phyloP scores from a whole-genome alignment of 306 rosid species.

The Acacia crassicarpa region DNA sequence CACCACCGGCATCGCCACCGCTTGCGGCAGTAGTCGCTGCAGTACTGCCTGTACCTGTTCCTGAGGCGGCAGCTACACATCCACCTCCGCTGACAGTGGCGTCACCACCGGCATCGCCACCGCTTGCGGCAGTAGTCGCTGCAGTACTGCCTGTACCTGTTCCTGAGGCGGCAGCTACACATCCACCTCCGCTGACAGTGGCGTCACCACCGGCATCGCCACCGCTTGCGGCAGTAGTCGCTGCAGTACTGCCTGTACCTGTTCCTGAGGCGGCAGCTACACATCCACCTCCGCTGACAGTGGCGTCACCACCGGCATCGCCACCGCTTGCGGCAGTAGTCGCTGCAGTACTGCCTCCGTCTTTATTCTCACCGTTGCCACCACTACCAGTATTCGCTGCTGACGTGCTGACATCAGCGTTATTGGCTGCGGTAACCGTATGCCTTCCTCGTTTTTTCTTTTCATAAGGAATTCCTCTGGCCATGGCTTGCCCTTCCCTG shows the following conservation, averaged over 20 bases:
- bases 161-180: constrained; percentile 34
- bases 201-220: not conserved
- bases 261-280: constrained; percentile 36
- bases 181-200: constrained; percentile 12
- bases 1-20: not conserved
- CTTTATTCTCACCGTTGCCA: not conserved
- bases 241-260: constrained; percentile 13
- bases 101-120: not conserved
- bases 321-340: constrained; percentile 8
- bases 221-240: constrained; percentile 1
- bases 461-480: constrained; percentile 92
- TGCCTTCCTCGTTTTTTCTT: constrained; percentile 83
- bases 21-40: too few relatives aligned
- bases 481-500: constrained; percentile 85
- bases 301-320: not conserved
- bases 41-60: too few relatives aligned
- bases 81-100: constrained; percentile 9
- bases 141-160: too few relatives aligned
- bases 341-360: not conserved
- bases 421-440: constrained; percentile 17
- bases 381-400: constrained; percentile 25
- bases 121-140: too few relatives aligned
- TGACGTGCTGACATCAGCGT: constrained; percentile 28
- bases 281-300: constrained; percentile 12
- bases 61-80: constrained; percentile 34